Evolutionary conservation across 345 rosid genomes (phyloP).

Genomic region (Crucihimalaya himalaica): DNA sequence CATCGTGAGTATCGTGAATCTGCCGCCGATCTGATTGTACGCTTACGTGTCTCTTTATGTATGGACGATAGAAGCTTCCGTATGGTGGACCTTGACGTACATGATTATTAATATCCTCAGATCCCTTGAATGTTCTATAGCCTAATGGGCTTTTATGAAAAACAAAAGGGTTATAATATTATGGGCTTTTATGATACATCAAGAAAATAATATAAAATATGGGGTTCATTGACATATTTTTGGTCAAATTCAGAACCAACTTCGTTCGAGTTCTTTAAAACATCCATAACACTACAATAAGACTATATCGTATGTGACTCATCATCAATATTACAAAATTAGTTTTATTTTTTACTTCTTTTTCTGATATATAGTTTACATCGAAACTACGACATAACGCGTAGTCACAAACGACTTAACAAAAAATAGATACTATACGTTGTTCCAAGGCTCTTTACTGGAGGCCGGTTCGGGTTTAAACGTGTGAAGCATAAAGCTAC

Average conservation of each 20-base stretch:
- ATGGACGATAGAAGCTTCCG: neutral
- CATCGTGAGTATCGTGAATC: slow-evolving; percentile 30
- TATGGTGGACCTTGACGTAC: slow-evolving; percentile 20
- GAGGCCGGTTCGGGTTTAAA: slow-evolving; percentile 37
- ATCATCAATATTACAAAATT: slow-evolving; percentile 12
- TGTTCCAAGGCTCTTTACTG: slow-evolving; percentile 45
- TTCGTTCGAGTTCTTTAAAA: neutral
- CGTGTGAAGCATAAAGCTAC: slow-evolving; percentile 74
- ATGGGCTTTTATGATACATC: neutral
- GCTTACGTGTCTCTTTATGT: slow-evolving; percentile 14
- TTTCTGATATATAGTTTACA: slow-evolving; percentile 1
- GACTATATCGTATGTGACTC: neutral
- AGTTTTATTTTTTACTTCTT: neutral
- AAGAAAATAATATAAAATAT: too few species aligned
- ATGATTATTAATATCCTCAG: neutral
- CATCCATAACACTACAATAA: neutral
- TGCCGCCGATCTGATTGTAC: slow-evolving; percentile 22
- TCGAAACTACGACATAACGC: slow-evolving; percentile 10
- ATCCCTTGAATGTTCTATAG: neutral
- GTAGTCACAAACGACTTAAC: slow-evolving; percentile 1
- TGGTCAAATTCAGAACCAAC: neutral
- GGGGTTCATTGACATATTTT: neutral
- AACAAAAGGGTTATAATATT: neutral
- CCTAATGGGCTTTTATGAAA: slow-evolving; percentile 20
- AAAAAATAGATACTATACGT: slow-evolving; percentile 15